phyloP scores from a whole-genome alignment of 768 basidiomycete genomes.

The Termitomyces bulborhizus region DNA sequence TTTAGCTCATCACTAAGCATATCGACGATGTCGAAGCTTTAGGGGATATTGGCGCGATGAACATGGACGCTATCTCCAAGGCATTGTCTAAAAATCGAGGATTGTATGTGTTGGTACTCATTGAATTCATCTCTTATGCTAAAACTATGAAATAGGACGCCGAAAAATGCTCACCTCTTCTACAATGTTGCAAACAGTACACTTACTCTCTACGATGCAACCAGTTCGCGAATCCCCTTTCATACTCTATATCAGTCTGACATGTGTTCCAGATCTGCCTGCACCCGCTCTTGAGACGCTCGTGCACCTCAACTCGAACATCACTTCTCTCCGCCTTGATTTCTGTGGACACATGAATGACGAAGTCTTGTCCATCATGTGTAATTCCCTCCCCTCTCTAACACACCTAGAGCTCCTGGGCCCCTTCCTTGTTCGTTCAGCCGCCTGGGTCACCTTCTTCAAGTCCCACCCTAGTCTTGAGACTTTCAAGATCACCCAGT shows the following conservation, averaged over 20 bases:
- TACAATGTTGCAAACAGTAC: conserved; percentile 65
- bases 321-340: conserved; percentile 74
- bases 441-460: conserved; percentile 76
- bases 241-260: neutral
- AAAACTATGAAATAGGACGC: conserved; percentile 40
- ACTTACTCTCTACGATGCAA: conserved; percentile 82
- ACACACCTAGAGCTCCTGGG: conserved; percentile 75
- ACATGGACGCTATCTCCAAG: conserved; percentile 79
- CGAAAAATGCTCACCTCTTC: conserved; percentile 78
- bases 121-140: conserved; percentile 2
- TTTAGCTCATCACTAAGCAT: conserved; percentile 72
- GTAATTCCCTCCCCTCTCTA: conserved; percentile 57
- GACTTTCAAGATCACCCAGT: conserved; percentile 77
- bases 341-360: conserved; percentile 82
- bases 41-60: conserved; percentile 82
- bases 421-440: conserved; percentile 74
- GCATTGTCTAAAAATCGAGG: conserved; percentile 76
- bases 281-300: conserved; percentile 66
- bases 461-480: conserved; percentile 53
- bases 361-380: conserved; percentile 51
- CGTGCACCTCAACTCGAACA: conserved; percentile 76
- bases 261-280: conserved; percentile 47
- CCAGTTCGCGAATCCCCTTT: conserved; percentile 48
- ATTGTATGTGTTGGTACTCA: conserved; percentile 50
- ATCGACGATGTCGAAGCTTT: conserved; percentile 87